phyloP scores from a whole-genome alignment of 2,329 filamentous ascomycete genomes.

The Neofusicoccum ribis region DNA sequence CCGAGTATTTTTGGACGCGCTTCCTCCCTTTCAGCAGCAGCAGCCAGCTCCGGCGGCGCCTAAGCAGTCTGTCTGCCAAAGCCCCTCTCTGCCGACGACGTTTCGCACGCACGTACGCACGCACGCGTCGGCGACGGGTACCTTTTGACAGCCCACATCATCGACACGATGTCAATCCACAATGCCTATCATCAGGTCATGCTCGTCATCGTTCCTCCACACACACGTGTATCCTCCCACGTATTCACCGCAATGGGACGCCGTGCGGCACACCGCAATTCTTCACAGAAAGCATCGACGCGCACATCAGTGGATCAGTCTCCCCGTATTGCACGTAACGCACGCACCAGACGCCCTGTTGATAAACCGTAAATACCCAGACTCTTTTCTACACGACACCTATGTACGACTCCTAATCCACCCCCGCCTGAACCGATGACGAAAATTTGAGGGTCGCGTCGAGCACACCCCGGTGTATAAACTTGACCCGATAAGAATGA shows the following conservation, averaged over 20 bases:
- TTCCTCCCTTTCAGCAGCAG: no score
- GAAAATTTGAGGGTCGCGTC: not conserved
- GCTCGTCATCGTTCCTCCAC: not conserved
- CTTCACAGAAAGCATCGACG: not conserved
- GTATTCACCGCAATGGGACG: not conserved
- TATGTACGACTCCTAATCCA: not conserved
- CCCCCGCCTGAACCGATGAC: not conserved
- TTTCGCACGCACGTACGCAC: no score
- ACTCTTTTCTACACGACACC: not conserved
- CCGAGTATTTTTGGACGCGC: not conserved
- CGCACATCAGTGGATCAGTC: conserved; percentile 3
- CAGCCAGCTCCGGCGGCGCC: not conserved
- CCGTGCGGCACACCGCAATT: not conserved
- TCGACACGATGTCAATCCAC: not conserved
- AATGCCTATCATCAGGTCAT: not conserved
- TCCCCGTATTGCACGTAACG: not conserved
- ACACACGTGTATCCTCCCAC: not conserved
- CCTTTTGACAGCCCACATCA: not conserved
- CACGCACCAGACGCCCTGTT: conserved; percentile 1
- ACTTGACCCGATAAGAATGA: not conserved
- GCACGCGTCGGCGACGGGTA: not conserved
- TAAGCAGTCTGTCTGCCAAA: not conserved
- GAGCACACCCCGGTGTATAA: not conserved
- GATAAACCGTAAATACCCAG: not conserved
- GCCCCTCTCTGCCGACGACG: no score